These are phyloP conservation scores for Ilyonectria sp. DNA, from an alignment of 2,329 filamentous ascomycete species.

Conservation along the genomic window DNA sequence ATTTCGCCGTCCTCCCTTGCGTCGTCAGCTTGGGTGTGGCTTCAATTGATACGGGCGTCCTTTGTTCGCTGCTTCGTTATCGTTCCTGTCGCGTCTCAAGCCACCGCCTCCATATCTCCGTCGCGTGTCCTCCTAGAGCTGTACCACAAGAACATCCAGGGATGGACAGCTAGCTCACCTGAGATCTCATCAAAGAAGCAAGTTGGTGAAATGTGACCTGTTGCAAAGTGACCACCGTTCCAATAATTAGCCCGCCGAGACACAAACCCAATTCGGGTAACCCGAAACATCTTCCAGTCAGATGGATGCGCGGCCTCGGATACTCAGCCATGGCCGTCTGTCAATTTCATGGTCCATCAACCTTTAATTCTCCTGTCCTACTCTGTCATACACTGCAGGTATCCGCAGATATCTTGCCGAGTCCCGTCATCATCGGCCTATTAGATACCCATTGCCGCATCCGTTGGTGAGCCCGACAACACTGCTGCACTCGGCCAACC, in stretches of 20 bases:
- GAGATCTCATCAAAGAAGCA: background rate
- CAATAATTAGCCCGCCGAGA: background rate
- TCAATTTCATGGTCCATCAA: background rate
- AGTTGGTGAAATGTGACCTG: background rate
- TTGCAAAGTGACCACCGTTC: background rate
- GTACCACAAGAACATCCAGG: background rate
- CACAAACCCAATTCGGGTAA: background rate
- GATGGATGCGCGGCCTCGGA: background rate
- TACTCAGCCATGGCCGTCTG: background rate
- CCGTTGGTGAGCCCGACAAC: background rate
- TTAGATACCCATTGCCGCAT: background rate
- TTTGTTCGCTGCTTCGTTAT: background rate
- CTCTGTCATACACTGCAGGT: background rate
- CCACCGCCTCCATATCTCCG: background rate
- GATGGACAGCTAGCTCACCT: background rate
- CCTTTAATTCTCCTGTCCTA: background rate
- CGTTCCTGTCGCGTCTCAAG: background rate
- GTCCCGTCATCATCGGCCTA: background rate
- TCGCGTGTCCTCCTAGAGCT: background rate
- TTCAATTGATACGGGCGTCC: background rate
- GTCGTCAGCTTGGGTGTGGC: background rate
- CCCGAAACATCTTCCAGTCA: background rate
- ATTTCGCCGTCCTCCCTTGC: background rate
- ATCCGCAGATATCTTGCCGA: background rate
- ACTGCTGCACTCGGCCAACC: background rate